Evolutionary conservation across 331 rosid species (phyloP), one percentile per base, ranked within the genome.

Genomic region (Rhamnella rubrinervis): DNA sequence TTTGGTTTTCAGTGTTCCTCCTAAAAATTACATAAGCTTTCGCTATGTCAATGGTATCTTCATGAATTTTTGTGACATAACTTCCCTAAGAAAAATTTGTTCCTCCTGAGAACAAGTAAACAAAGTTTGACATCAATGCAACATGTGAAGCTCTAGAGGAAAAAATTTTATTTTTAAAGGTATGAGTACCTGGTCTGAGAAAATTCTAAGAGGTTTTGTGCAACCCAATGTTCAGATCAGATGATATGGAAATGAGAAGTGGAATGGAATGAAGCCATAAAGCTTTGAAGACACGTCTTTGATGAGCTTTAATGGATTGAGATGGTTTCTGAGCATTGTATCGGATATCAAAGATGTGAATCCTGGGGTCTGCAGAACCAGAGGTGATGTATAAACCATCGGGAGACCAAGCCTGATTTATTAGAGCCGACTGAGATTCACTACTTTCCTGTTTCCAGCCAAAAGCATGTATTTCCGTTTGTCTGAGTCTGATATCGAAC

Each of bases 401-500:
- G n/a, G 97, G 97, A 68, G 98, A 93, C 98, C 98, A 93, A 61
- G 98, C 87, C 80, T 93, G 98, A 68, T 89, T 93, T 79, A 93
- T 93, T 71, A 93, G 77, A 68, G 98, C 98, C 6, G 98, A 93
- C 72, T 91, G 97, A 68, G 97, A 93, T 10, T 93, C 98, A 60
- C 98, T 93, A 85, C 91, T 91, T 67, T 91, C 96, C 83, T 93
- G 98, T 87, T 89, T 93, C 98, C 98, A 93, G 46, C 98, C 98
- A 68, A 93, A 88, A 25, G 86, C 84, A 77, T 93, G 98, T 65
- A 93, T 82, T 80, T 93, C 98, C 61, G 92, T 87, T 67, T 86
- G 88, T 78, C 93, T 84, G 76, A 88, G 77, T 80, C 98, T 71
- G 77, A 91, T 91, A 76, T 93, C 98, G 65, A 63, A 93, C 68